Evolutionary conservation across 2,329 filamentous ascomycete species (phyloP), one percentile per base, ranked within the genome.

Genomic region (Pezicula neosporulosa): DNA sequence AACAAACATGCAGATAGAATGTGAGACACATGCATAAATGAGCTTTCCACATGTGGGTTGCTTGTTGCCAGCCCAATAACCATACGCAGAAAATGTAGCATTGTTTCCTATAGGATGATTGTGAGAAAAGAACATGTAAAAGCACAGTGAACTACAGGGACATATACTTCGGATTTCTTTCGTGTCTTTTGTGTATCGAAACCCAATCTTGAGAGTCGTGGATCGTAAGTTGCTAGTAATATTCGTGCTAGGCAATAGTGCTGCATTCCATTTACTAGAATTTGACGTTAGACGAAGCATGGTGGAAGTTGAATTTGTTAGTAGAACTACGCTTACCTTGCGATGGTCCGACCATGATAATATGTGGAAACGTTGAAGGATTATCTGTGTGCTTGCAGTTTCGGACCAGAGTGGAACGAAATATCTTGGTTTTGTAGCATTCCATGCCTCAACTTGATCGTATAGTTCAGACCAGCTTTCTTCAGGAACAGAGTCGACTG

Each of bases 1-100:
- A 44, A 7, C 41, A 44, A 27, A 44, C 41, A 44, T 15, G 41
- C 18, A 21, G 41, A 44, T 44, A 44, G 21, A 10, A 44, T 18
- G n/a, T 44, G 41, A 12, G 41, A 44, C 21, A 44, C 41, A 44
- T 44, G 41, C 41, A 44, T 44, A 44, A 44, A 44, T 8, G 41
- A 44, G 18, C 41, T 44, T 44, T 44, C 41, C 15, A 13, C 21
- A 8, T 44, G 41, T 44, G 41, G 19, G 8, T 44, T 44, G n/a
- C 41, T 44, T 44, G 27, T 24, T 12, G 41, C 41, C 27, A 44
- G 27, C 15, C 41, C 41, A 44, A 44, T 44, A 9, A 44, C 41
- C 41, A 19, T 18, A 15, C 41, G 41, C 8, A 44, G 41, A 21
- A 21, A 24, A 21, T 19, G 41, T 44, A 44, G 21, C 21, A 44